phyloP scores from a whole-genome alignment of 805 yeast species.

The Pichia deserticola region DNA sequence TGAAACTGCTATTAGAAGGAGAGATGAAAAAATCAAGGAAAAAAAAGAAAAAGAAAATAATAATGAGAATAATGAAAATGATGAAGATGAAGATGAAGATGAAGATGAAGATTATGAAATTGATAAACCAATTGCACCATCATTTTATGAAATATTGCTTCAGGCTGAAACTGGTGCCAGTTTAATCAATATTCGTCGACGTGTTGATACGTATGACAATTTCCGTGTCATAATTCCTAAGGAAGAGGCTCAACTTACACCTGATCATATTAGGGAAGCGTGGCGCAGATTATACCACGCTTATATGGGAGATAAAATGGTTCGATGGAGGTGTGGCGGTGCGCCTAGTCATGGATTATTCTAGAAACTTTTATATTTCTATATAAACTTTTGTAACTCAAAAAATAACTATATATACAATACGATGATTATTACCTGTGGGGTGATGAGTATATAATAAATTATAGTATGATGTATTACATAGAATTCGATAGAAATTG shows the following conservation, averaged over 20 bases:
- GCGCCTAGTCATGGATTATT: background rate
- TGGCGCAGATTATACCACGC: constrained; percentile 1
- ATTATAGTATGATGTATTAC: too few species aligned
- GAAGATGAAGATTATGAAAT: constrained; percentile 16
- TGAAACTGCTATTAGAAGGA: constrained; percentile 32
- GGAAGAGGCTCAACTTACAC: constrained; percentile 54
- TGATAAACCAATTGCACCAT: constrained; percentile 22
- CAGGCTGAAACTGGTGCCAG: constrained; percentile 4
- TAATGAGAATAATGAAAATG: too few species aligned
- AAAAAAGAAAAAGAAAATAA: constrained; percentile 1
- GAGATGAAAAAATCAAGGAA: constrained; percentile 19
- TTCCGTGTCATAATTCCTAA: constrained; percentile 12
- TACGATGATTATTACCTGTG: background rate
- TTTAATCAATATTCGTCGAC: background rate
- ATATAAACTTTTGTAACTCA: too few species aligned
- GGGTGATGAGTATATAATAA: background rate
- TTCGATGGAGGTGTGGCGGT: background rate
- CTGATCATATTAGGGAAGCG: constrained; percentile 60
- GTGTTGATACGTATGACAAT: constrained; percentile 15
- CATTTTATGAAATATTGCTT: constrained; percentile 8
- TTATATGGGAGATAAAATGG: background rate
- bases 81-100: constrained; percentile 10
- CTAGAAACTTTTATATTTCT: background rate
- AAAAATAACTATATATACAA: too few species aligned
- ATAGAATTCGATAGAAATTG: too few species aligned